phyloP scores from a whole-genome alignment of 1,139 yeast genomes.

The Nakaseomyces delphensis region DNA sequence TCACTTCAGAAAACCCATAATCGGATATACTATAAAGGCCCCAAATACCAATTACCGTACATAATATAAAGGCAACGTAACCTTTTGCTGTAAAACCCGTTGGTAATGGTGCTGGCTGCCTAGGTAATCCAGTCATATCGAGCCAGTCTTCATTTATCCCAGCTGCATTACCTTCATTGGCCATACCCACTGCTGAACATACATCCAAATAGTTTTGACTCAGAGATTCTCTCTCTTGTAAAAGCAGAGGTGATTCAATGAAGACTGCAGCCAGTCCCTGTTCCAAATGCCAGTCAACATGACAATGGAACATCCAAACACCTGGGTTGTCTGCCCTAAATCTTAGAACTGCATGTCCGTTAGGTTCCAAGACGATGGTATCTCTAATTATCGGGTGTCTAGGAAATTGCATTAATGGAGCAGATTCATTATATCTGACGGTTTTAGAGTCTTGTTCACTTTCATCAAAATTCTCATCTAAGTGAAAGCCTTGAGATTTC shows the following conservation, averaged over 20 bases:
- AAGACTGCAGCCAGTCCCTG: slow-evolving; percentile 67
- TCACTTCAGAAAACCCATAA: slow-evolving; percentile 56
- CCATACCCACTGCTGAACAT: slow-evolving; percentile 41
- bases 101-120: slow-evolving; percentile 51
- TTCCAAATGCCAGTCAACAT: slow-evolving; percentile 71
- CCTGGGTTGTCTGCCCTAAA: slow-evolving; percentile 76
- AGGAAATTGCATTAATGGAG: slow-evolving; percentile 41
- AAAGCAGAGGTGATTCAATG: slow-evolving; percentile 52
- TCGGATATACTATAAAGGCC: slow-evolving; percentile 49
- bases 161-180: slow-evolving; percentile 61
- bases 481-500: slow-evolving; percentile 42
- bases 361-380: slow-evolving; percentile 53
- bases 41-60: slow-evolving; percentile 48
- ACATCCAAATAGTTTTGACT: slow-evolving; percentile 41
- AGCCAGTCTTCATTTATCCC: slow-evolving; percentile 46
- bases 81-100: slow-evolving; percentile 63
- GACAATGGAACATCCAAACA: slow-evolving; percentile 79
- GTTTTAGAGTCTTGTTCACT: slow-evolving; percentile 35
- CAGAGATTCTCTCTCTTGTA: slow-evolving; percentile 39
- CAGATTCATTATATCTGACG: slow-evolving; percentile 41
- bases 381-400: slow-evolving; percentile 58
- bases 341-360: slow-evolving; percentile 57
- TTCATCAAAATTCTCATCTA: slow-evolving; percentile 36
- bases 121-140: slow-evolving; percentile 47
- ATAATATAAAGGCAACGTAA: slow-evolving; percentile 51